A percentile compares a stretch with the other conserved stretches of the same genome.
Conservation (phyloP, 108 stramenopile species). For the Pseudonitzschia pungens region DNA sequence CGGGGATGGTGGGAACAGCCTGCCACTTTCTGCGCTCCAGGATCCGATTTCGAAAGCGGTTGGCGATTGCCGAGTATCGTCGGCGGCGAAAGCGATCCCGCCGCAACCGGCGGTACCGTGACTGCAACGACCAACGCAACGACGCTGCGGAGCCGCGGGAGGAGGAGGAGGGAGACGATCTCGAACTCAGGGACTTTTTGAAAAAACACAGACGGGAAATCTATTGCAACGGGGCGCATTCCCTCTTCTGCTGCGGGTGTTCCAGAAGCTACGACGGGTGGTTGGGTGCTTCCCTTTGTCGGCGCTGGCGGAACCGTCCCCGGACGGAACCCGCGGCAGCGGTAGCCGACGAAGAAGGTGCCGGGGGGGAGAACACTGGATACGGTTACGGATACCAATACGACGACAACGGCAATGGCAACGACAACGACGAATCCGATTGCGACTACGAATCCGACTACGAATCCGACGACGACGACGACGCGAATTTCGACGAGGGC, state of each 20-base stretch:
- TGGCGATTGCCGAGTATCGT: constrained; percentile 44
- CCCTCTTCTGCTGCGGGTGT: constrained; percentile 55
- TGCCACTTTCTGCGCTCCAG: not conserved
- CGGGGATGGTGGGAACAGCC: not conserved
- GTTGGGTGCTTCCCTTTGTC: not conserved
- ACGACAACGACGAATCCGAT: constrained; percentile 2
- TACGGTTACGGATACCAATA: too few species aligned
- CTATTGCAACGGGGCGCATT: constrained; percentile 46
- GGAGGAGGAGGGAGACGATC: constrained; percentile 26
- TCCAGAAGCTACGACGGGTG: not conserved
- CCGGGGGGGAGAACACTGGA: too few species aligned
- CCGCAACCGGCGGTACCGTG: too few species aligned
- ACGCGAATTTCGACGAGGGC: not conserved
- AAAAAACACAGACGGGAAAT: constrained; percentile 21
- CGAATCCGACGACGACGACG: constrained; percentile 10
- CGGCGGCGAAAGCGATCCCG: too few species aligned
- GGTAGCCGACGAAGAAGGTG: not conserved
- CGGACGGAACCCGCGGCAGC: not conserved
- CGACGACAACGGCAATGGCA: not conserved
- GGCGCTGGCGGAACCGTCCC: not conserved
- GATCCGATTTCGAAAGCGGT: constrained; percentile 12
- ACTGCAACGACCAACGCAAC: constrained; percentile 49
- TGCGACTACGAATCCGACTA: too few species aligned
- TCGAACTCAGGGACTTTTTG: constrained; percentile 29
- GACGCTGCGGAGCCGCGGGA: constrained; percentile 47